Evolutionary conservation across 345 rosid species (phyloP), one percentile per base, ranked within the genome.

Genomic region (Passiflora organensis): DNA sequence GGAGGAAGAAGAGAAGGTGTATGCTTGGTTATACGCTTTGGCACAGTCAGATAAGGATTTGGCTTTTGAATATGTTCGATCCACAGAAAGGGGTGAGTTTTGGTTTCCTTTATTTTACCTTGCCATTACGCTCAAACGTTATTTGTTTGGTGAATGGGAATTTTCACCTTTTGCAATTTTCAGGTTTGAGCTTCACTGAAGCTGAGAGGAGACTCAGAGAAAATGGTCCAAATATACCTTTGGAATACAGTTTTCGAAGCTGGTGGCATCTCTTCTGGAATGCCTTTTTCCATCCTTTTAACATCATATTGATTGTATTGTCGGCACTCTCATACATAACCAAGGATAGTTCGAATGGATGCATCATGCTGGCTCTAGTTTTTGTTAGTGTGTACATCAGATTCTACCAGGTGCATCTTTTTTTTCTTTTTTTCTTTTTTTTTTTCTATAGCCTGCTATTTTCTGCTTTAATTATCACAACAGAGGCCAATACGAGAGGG

Each of bases 281-380:
- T 46, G 85, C 91, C 18, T 76, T 80, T 62, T 82, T 84, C 63
- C 91, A 84, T 60, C 87, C 87, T 32, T 84, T 82, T 74, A 84
- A 84, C 48, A 82, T 84, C 47, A 81, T 84, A 62, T 68, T 84
- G 41, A 72, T 78, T 34, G 78, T 81, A 43, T 67, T 84, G 53
- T 84, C 87, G 15, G 76, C 70, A 15, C 70, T 81, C 50, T 79
- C 91, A 41, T 84, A 77, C 76, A 32, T 81, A 42, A 48, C 87
- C 37, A 79, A 85, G 55, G 91, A 84, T 55, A 81, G 60, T 44
- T 75, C 83, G 50, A 84, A 81, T 60, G 87, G 91, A 28, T 79
- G 80, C 62, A 66, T 84, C 68, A 75, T 84, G 91, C 85, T 84
- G 23, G 11, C 47, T 32, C 68, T 84, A 56, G 91, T 84, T 63